phyloP scores from a whole-genome alignment of 306 rosid genomes.

The Trifolium repens region DNA sequence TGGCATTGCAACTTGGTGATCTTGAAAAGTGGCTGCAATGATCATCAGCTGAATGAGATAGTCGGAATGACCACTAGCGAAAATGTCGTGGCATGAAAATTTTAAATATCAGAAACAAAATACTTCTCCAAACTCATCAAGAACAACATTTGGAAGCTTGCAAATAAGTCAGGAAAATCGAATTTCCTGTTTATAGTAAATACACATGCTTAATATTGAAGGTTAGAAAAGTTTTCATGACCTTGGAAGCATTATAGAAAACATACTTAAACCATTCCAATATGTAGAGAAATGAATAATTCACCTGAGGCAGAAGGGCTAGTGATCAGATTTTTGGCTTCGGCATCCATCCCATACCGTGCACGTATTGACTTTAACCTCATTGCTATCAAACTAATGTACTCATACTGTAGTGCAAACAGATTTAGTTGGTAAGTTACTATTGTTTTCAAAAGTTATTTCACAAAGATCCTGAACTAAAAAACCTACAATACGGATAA shows the following conservation, averaged over 20 bases:
- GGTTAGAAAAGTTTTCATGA: too few species aligned
- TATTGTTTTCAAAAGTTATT: background rate
- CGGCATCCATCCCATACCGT: background rate
- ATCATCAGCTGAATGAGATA: too few species aligned
- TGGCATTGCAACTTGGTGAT: background rate
- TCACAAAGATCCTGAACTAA: background rate
- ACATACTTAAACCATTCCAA: background rate
- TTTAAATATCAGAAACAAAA: background rate
- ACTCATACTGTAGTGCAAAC: constrained; percentile 42
- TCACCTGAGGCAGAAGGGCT: constrained; percentile 20
- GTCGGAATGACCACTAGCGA: too few species aligned
- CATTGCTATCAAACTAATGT: background rate
- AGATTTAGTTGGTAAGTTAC: background rate
- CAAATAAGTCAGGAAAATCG: too few species aligned
- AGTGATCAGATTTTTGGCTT: background rate
- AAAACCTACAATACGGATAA: background rate
- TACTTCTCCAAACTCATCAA: background rate
- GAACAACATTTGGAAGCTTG: background rate
- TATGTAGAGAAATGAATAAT: constrained; percentile 8
- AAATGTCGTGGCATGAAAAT: background rate
- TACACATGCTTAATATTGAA: too few species aligned
- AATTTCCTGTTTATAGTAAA: too few species aligned
- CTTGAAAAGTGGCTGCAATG: too few species aligned
- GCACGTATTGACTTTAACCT: background rate
- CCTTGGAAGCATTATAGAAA: too few species aligned